These are phyloP conservation scores for Zoysia japonica DNA, from an alignment of 176 grass and related monocot genomes.

Conservation along the genomic window DNA sequence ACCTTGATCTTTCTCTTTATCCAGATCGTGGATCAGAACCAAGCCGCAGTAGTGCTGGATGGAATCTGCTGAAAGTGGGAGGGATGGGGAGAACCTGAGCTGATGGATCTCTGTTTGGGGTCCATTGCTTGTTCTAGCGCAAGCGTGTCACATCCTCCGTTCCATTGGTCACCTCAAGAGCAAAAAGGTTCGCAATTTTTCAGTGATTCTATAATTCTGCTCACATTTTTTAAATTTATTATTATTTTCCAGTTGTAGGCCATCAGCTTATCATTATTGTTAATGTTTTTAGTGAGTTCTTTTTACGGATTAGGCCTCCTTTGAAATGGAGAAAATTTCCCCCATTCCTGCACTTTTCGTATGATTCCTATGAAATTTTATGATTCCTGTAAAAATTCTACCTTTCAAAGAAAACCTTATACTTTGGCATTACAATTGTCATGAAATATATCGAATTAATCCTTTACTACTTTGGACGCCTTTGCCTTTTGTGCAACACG, in stretches of 20 bases:
- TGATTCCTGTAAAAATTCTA: too few species aligned
- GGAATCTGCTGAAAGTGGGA: constrained; percentile 53
- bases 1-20: constrained; percentile 37
- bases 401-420: too few species aligned
- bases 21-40: constrained; percentile 55
- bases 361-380: too few species aligned
- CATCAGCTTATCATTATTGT: neutral
- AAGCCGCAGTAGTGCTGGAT: constrained; percentile 34
- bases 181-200: constrained; percentile 5
- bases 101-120: constrained; percentile 49
- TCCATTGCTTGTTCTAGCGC: constrained; percentile 40
- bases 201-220: neutral
- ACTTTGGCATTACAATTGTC: too few species aligned
- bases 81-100: constrained; percentile 48
- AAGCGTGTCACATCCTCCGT: constrained; percentile 25
- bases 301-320: too few species aligned
- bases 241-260: neutral
- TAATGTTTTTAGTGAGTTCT: neutral
- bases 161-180: constrained; percentile 10
- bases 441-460: too few species aligned
- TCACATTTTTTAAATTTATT: neutral
- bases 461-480: too few species aligned
- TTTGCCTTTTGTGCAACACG: neutral
- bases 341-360: too few species aligned
- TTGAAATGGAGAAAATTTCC: too few species aligned